Conservation (phyloP, 352 stramenopile genomes). For the Pythium grandisporangium region DNA sequence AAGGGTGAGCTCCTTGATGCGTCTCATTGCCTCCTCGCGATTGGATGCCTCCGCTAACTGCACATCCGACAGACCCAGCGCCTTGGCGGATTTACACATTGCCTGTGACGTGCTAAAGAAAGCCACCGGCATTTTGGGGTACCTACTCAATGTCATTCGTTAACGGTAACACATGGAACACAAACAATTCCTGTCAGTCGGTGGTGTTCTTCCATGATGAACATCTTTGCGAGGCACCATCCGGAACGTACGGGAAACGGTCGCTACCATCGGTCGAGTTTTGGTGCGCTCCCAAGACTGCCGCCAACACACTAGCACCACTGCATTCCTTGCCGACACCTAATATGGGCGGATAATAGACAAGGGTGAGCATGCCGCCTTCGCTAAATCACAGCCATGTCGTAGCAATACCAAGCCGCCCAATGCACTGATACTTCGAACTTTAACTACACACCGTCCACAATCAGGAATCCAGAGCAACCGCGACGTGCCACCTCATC, state of each 20-base stretch:
- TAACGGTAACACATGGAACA: too few relatives aligned
- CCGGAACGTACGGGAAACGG: slow-evolving; percentile 12
- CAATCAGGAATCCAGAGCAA: slow-evolving; percentile 42
- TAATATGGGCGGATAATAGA: too few relatives aligned
- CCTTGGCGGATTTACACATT: slow-evolving; percentile 19
- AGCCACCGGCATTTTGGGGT: slow-evolving; percentile 44
- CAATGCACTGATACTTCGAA: slow-evolving; percentile 3
- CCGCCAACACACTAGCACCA: too few relatives aligned
- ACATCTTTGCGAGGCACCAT: too few relatives aligned
- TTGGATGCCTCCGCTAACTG: slow-evolving; percentile 7
- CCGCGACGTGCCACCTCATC: slow-evolving; percentile 35
- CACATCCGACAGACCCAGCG: slow-evolving; percentile 23
- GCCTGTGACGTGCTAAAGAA: slow-evolving; percentile 40
- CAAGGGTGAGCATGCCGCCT: too few relatives aligned
- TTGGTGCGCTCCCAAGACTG: slow-evolving; percentile 15
- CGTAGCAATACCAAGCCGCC: too few relatives aligned
- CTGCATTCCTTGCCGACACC: too few relatives aligned
- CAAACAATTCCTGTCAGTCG: too few relatives aligned
- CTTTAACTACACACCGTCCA: slow-evolving; percentile 22
- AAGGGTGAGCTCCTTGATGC: slow-evolving; percentile 20
- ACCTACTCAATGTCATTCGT: too few relatives aligned
- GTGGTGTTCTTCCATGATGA: too few relatives aligned
- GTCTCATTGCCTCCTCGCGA: slow-evolving; percentile 1
- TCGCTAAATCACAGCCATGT: too few relatives aligned
- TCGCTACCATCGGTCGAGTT: slow-evolving; percentile 11